Conservation (phyloP, 495 filamentous ascomycete genomes). For the Thozetella sp. region DNA sequence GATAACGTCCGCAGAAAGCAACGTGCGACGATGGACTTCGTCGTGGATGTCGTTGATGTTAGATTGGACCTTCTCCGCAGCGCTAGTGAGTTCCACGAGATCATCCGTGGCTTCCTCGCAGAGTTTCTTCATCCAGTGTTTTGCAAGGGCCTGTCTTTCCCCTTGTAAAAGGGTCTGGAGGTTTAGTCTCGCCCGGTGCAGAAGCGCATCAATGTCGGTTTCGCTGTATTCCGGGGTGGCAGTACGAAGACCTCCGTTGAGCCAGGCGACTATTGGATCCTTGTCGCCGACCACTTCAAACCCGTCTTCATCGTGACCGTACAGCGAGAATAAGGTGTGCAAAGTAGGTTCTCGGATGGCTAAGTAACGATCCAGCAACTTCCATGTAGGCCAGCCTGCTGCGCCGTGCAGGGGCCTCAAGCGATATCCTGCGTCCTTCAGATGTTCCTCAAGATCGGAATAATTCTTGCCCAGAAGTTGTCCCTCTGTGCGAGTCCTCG, state of each 20-base stretch:
- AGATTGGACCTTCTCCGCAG: slow-evolving; percentile 20
- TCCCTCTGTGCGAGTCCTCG: slow-evolving; percentile 30
- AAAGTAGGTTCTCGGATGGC: neutral
- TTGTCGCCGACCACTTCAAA: neutral
- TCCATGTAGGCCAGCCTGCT: neutral
- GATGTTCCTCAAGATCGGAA: neutral
- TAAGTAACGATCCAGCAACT: neutral
- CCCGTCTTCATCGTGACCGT: neutral
- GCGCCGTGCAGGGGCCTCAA: neutral
- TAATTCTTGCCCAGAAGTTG: neutral
- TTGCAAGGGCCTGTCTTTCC: slow-evolving; percentile 7
- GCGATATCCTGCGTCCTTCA: neutral
- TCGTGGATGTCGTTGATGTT: slow-evolving; percentile 34
- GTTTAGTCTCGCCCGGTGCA: neutral
- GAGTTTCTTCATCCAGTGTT: slow-evolving; percentile 2
- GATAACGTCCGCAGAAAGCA: slow-evolving; percentile 62
- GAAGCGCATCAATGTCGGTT: neutral
- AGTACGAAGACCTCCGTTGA: neutral
- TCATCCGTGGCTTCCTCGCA: neutral
- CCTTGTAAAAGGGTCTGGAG: neutral
- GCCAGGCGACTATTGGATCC: slow-evolving; percentile 6
- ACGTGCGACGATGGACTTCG: slow-evolving; percentile 54
- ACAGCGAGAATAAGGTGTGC: neutral
- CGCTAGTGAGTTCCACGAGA: slow-evolving; percentile 4
- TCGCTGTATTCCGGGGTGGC: neutral